Base-by-base conservation (phyloP, 805 yeast species). In the Cyberlindnera mrakii region DNA sequence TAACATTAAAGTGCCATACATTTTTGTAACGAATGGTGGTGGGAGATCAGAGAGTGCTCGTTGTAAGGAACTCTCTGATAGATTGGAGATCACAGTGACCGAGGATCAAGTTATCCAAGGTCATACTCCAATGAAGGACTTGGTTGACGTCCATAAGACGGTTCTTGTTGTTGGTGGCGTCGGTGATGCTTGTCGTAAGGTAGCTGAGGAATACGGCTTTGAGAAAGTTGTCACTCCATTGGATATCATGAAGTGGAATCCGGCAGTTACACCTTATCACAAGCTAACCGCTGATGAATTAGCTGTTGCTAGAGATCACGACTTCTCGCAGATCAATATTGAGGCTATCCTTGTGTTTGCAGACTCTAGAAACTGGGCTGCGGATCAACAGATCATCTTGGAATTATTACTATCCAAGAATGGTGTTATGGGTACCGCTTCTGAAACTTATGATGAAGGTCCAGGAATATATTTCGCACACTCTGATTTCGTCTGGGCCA, bases 401-500 rank as follows among this genome's bases (percentile, higher is more conserved):
- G 96, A 88, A 58, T 69, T 88, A 55, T 71, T 88, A 42, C 69
- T 87, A 63, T 80, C 89, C 43, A 75, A 84, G 53, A 67, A 75
- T 46, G 96, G 96, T 56, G 78, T 75, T 34, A 83, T 88, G 89
- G 96, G 96, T 34, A 88, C 96, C 5, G 71, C 75, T 35, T 75
- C 84, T 33, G 72, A 78, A 51, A 77, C 83, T 15, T 80, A 64
- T 58, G 82, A 81, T 46, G 89, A 86, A 50, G 90, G 90, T 32
- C 93, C 95, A 30, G 78, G 79, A 38, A 77, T 87, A 44, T 85
- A 84, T 65, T 88, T 87, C 71, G 95, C 95, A 34, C 95, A 88
- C 62, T 84, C 91, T 17, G 96, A 88, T 65, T 84, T 88, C 56
- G 86, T 88, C 43, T 88, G 96, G 96, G 91, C 96, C 11, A 85